Conservation (phyloP, 768 basidiomycete genomes). For the Thelephora ganbajun region DNA sequence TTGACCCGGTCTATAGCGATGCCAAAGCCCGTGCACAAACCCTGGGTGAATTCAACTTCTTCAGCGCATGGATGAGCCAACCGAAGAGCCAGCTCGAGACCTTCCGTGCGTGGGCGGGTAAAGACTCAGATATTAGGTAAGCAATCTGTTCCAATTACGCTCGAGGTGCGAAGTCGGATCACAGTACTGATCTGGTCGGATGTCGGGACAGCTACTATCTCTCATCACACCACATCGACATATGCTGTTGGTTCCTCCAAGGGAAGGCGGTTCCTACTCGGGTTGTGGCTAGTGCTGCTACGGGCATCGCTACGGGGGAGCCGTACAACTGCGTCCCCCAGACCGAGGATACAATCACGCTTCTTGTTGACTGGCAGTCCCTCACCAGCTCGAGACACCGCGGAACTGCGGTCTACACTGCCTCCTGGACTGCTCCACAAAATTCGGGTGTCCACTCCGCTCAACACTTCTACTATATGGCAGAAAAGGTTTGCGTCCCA, state of each 20-base stretch:
- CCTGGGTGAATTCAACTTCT: constrained; percentile 90
- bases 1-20: constrained; percentile 88
- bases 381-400: constrained; percentile 56
- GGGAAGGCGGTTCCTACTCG: constrained; percentile 65
- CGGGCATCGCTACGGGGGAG: constrained; percentile 81
- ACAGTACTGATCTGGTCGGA: not conserved
- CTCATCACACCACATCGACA: constrained; percentile 89
- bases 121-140: constrained; percentile 83
- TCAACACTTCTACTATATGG: constrained; percentile 95
- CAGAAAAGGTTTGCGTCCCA: constrained; percentile 48
- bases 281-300: constrained; percentile 82
- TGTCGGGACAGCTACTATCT: constrained; percentile 63
- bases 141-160: not conserved
- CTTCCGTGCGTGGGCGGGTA: constrained; percentile 91
- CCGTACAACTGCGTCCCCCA: constrained; percentile 77
- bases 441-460: constrained; percentile 83
- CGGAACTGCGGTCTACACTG: constrained; percentile 86
- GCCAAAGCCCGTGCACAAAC: constrained; percentile 63
- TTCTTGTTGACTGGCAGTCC: constrained; percentile 90
- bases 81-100: constrained; percentile 92
- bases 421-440: constrained; percentile 88
- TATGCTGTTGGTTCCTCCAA: constrained; percentile 76
- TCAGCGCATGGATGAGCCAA: constrained; percentile 96
- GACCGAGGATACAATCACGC: constrained; percentile 92
- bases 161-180: not conserved